A percentile compares a stretch with the other conserved stretches of the same genome.
These are phyloP conservation scores for Yarrowia alimentaria DNA, from an alignment of 805 yeast genomes.

Conservation along the genomic window DNA sequence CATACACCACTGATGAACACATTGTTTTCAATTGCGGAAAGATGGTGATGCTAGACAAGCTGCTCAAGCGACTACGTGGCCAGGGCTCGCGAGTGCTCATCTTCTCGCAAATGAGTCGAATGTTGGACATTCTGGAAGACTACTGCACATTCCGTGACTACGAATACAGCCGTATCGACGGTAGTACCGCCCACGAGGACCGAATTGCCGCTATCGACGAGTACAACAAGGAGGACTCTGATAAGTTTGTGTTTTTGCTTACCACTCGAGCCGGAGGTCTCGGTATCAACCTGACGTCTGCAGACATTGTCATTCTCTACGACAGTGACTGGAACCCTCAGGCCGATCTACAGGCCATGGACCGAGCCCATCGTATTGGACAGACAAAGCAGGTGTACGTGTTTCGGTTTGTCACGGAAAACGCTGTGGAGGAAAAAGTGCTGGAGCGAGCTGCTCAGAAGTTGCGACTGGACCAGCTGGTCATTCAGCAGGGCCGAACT, in stretches of 20 bases:
- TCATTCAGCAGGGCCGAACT: constrained; percentile 86
- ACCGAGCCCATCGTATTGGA: constrained; percentile 95
- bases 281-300: constrained; percentile 89
- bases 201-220: constrained; percentile 91
- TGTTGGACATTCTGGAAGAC: constrained; percentile 87
- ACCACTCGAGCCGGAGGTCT: constrained; percentile 97
- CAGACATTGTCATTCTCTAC: constrained; percentile 82
- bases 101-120: constrained; percentile 90
- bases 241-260: constrained; percentile 76
- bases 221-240: constrained; percentile 76
- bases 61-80: constrained; percentile 64
- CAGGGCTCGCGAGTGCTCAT: constrained; percentile 88
- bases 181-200: constrained; percentile 89
- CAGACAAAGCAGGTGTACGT: constrained; percentile 95
- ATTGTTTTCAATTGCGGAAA: constrained; percentile 86
- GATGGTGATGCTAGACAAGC: constrained; percentile 82
- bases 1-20: constrained; percentile 93
- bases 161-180: constrained; percentile 89
- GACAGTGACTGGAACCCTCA: constrained; percentile 99
- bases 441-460: constrained; percentile 95
- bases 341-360: constrained; percentile 98
- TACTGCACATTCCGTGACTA: constrained; percentile 82
- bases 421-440: constrained; percentile 95
- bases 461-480: constrained; percentile 86
- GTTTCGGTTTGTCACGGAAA: constrained; percentile 88